These are phyloP conservation scores for Blastomyces silverae DNA, from an alignment of 2,329 filamentous ascomycete species.

Conservation along the genomic window DNA sequence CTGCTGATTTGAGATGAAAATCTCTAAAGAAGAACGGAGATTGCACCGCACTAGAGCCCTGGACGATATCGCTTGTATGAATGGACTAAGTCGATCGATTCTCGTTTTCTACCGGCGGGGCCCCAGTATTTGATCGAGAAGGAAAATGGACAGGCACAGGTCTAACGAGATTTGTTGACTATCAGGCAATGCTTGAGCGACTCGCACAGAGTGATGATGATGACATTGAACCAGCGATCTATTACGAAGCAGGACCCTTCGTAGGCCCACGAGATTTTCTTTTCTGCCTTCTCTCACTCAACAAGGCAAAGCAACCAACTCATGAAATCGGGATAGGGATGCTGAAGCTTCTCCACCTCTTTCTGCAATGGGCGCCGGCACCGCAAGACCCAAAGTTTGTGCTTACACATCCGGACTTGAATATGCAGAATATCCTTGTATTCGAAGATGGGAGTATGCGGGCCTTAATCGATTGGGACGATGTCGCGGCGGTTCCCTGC, in stretches of 20 bases:
- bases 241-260: constrained; percentile 14
- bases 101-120: constrained; percentile 18
- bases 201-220: constrained; percentile 10
- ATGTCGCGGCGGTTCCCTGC: constrained; percentile 15
- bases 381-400: background rate
- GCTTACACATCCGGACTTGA: background rate
- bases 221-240: constrained; percentile 6
- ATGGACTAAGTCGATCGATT: constrained; percentile 22
- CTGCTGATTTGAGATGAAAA: constrained; percentile 26
- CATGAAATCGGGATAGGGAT: background rate
- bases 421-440: background rate
- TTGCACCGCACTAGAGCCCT: constrained; percentile 20
- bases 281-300: background rate
- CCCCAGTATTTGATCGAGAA: constrained; percentile 17
- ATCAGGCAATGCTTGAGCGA: constrained; percentile 13
- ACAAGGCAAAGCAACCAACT: background rate
- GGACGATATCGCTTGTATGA: constrained; percentile 21
- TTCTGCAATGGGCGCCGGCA: background rate
- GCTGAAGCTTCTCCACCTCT: background rate
- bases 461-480: constrained; percentile 18
- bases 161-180: constrained; percentile 11
- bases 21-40: constrained; percentile 7
- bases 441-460: background rate
- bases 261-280: background rate
- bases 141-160: constrained; percentile 15